phyloP scores from a whole-genome alignment of 306 rosid genomes.

The Carpinus viminea region DNA sequence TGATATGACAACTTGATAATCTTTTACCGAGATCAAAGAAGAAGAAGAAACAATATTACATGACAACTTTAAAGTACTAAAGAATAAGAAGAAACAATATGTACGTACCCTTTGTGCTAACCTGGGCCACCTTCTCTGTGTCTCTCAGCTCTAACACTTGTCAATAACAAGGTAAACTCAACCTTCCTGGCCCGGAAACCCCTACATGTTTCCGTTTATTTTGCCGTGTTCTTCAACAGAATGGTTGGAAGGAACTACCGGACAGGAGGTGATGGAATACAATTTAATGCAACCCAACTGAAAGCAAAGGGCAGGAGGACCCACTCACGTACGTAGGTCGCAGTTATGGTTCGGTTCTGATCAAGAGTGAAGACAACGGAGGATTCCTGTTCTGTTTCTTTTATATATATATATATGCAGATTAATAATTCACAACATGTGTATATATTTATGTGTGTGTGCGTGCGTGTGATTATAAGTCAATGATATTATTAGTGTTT shows the following conservation, averaged over 20 bases:
- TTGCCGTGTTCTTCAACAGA: neutral
- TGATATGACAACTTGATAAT: too few species aligned
- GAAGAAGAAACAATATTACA: neutral
- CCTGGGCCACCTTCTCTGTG: neutral
- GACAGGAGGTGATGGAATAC: constrained; percentile 9
- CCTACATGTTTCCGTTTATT: neutral
- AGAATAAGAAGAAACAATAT: too few species aligned
- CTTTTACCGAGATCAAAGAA: neutral
- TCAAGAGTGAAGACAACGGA: too few species aligned
- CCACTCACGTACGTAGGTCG: constrained; percentile 30
- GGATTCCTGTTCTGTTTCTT: constrained; percentile 8
- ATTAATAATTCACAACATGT: too few species aligned
- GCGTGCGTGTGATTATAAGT: neutral
- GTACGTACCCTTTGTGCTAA: too few species aligned
- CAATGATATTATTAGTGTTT: neutral
- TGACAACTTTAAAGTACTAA: too few species aligned
- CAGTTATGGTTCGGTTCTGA: constrained; percentile 22
- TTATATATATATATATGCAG: neutral
- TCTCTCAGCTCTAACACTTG: neutral
- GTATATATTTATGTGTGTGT: neutral
- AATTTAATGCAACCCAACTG: constrained; percentile 33
- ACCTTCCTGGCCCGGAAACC: constrained; percentile 7
- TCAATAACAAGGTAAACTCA: neutral
- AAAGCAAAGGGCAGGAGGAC: constrained; percentile 26
- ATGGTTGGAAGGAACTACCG: constrained; percentile 18